These are phyloP conservation scores for Agaricus blazei DNA, from an alignment of 768 basidiomycete species.

Conservation along the genomic window DNA sequence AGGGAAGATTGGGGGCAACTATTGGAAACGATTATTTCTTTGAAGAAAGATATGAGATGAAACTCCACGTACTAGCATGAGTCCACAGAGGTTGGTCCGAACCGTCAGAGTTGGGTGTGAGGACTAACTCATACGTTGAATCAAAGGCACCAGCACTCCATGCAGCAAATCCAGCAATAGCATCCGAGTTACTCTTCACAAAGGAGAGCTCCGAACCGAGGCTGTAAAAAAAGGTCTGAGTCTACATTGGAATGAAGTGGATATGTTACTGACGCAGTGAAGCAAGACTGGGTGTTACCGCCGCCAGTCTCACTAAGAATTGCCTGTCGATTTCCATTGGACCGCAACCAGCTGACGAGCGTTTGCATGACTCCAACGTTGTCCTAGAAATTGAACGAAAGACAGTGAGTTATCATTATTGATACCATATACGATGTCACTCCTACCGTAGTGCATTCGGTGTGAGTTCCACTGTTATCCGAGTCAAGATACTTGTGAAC, in stretches of 20 bases:
- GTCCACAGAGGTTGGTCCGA: slow-evolving; percentile 42
- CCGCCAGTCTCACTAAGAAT: slow-evolving; percentile 48
- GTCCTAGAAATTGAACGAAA: slow-evolving; percentile 20
- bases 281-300: slow-evolving; percentile 44
- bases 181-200: slow-evolving; percentile 37
- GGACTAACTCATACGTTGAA: slow-evolving; percentile 42
- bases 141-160: slow-evolving; percentile 53
- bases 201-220: slow-evolving; percentile 38
- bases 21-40: background rate
- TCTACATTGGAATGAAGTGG: background rate
- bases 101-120: slow-evolving; percentile 43
- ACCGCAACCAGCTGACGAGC: slow-evolving; percentile 34
- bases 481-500: slow-evolving; percentile 60
- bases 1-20: slow-evolving; percentile 6
- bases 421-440: background rate
- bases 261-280: slow-evolving; percentile 24
- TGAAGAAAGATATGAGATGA: background rate
- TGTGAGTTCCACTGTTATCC: slow-evolving; percentile 40
- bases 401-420: background rate
- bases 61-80: slow-evolving; percentile 27
- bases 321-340: slow-evolving; percentile 29
- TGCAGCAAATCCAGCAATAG: slow-evolving; percentile 44
- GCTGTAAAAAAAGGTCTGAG: slow-evolving; percentile 16
- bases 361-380: slow-evolving; percentile 39
- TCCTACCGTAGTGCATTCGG: slow-evolving; percentile 25